Base-by-base conservation (phyloP, 495 filamentous ascomycete genomes). In the Aspergillus baeticus region DNA sequence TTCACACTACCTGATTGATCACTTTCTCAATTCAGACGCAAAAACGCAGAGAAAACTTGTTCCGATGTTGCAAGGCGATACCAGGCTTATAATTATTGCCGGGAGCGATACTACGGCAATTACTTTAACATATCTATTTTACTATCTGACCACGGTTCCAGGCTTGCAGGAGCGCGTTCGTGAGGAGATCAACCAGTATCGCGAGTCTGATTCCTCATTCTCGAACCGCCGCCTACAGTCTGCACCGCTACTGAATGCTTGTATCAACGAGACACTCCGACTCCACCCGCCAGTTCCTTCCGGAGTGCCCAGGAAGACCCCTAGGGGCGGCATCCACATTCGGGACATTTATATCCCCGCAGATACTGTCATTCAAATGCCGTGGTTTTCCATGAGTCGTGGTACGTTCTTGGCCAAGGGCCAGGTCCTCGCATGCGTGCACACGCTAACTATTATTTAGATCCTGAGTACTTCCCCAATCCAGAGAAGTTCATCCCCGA, bases 61-160 rank as follows among this genome's bases (percentile, higher is more conserved):
- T 37, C 54, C 7, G 59, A 68, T 38, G 61, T 77, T 10, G 77
- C 77, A 13, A 77, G 77, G 22, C 77, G 75, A 41, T 50, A 18
- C 36, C 5, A 38, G 5, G 36, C 36, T 38, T 4, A 3, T 38
- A 11, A 4, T 5, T 4, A 14, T 69, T 29, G 73, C 71, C 8
- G 73, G 73, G 14, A 54, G 52, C 10, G 52, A 55, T 22, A 55
- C 52, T 7, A 55, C 52, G 5, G 26, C 52, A 2, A 31, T 33
- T 10, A 39, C 42, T 10, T 20, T 55, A 11, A 47, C 23, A 2
- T 33, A 45, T n/a, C 1, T 47, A 1, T 47, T 55, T 11, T 54
- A 21, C 14, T 17, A 55, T 3, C 35, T 55, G 13, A 42, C 52
- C 0, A 15, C 10, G 2, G 20, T 47, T 37, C 42, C 7, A 10